These are phyloP conservation scores for Setomelanomma holmii DNA, from an alignment of 2,329 filamentous ascomycete genomes.

Conservation along the genomic window DNA sequence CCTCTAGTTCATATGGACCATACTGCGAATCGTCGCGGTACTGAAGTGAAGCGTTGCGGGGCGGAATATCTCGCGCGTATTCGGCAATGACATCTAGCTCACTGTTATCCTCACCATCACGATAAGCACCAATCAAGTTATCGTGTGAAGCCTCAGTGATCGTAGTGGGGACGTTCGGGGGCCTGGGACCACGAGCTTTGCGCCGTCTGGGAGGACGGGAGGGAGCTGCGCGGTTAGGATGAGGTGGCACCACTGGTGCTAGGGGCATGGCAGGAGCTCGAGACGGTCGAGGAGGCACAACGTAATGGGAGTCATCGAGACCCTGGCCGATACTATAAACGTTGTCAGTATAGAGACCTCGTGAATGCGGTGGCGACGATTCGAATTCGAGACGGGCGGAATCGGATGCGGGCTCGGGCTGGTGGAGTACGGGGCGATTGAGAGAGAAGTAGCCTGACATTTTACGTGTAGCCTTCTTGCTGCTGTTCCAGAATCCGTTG, in stretches of 20 bases:
- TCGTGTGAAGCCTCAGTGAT: constrained; percentile 33
- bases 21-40: not conserved
- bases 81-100: constrained; percentile 28
- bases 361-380: not conserved
- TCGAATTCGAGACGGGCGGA: not conserved
- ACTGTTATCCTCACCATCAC: constrained; percentile 13
- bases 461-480: constrained; percentile 18
- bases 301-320: not conserved
- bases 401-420: not conserved
- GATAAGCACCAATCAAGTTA: constrained; percentile 16
- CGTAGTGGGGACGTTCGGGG: constrained; percentile 29
- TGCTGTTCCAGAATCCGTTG: constrained; percentile 10
- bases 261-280: too few species aligned
- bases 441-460: constrained; percentile 14
- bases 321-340: constrained; percentile 15
- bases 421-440: not conserved
- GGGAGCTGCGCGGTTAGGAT: not conserved
- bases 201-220: not conserved
- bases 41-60: not conserved
- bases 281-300: not conserved
- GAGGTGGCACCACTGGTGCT: too few species aligned
- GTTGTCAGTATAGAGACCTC: constrained; percentile 8
- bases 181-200: constrained; percentile 15
- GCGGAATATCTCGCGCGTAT: constrained; percentile 13
- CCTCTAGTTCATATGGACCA: constrained; percentile 12